These are phyloP conservation scores for Camelina hispida DNA, from an alignment of 345 rosid genomes.

Conservation along the genomic window DNA sequence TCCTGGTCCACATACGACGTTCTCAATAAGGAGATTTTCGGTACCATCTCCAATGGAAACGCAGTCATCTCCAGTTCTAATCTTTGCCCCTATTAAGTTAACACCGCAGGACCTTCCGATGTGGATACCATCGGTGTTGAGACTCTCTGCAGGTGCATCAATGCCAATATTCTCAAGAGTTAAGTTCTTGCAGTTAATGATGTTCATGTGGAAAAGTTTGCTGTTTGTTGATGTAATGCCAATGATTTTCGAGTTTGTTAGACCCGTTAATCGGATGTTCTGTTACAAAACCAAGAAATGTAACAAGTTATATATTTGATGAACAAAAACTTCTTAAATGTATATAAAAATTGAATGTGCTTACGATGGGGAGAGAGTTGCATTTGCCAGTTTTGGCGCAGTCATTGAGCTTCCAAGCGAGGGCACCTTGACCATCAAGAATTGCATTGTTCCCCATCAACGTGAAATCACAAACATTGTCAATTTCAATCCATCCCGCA, in stretches of 20 bases:
- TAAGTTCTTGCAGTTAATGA: slow-evolving; percentile 51
- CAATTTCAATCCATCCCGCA: slow-evolving; percentile 48
- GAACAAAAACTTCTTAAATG: background rate
- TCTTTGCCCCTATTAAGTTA: slow-evolving; percentile 32
- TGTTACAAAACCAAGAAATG: slow-evolving; percentile 9
- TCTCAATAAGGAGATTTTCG: slow-evolving; percentile 36
- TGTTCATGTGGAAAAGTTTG: slow-evolving; percentile 55
- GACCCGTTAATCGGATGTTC: slow-evolving; percentile 37
- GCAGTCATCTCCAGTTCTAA: slow-evolving; percentile 62
- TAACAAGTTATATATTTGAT: background rate
- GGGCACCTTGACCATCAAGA: slow-evolving; percentile 54
- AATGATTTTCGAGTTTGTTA: slow-evolving; percentile 32
- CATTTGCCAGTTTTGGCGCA: slow-evolving; percentile 42
- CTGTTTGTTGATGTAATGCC: slow-evolving; percentile 51
- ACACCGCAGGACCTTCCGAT: slow-evolving; percentile 49
- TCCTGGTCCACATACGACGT: slow-evolving; percentile 61
- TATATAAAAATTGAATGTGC: background rate
- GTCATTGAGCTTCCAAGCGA: slow-evolving; percentile 46
- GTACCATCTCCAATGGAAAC: slow-evolving; percentile 60
- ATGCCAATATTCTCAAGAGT: slow-evolving; percentile 39
- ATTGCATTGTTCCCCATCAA: slow-evolving; percentile 48
- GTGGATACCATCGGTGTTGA: slow-evolving; percentile 67
- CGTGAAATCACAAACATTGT: slow-evolving; percentile 35
- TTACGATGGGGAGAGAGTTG: slow-evolving; percentile 47
- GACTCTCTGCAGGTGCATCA: slow-evolving; percentile 52